Evolutionary conservation across 2,329 filamentous ascomycete species (phyloP).

Genomic region (Nothomitra cinnamomea): DNA sequence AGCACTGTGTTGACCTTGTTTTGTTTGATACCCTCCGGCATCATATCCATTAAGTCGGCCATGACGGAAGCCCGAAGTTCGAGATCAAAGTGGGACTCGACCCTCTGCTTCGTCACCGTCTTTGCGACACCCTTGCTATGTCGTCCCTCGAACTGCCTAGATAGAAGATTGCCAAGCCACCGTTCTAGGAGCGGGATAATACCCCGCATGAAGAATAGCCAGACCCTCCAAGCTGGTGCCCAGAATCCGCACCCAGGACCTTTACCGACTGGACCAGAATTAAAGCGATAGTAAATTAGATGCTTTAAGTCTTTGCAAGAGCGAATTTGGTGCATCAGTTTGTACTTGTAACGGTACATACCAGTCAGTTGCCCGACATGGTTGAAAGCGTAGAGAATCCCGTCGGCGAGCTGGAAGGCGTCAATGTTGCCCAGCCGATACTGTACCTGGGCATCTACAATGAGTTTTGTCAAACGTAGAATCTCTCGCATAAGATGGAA

Average conservation of each 20-base stretch:
- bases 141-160: conserved; percentile 92
- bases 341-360: conserved; percentile 99
- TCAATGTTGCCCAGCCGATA: conserved; percentile 96
- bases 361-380: conserved; percentile 95
- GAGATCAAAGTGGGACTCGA: conserved; percentile 95
- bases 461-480: conserved; percentile 83
- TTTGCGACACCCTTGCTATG: conserved; percentile 98
- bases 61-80: conserved; percentile 96
- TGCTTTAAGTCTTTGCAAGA: conserved; percentile 99
- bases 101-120: conserved; percentile 96
- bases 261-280: conserved; percentile 90
- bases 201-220: conserved; percentile 98
- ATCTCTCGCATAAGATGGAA: conserved; percentile 99
- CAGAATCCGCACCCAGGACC: conserved; percentile 97
- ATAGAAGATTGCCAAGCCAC: conserved; percentile 93
- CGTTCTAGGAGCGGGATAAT: conserved; percentile 93
- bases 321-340: conserved; percentile 98
- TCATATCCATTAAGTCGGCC: conserved; percentile 99
- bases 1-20: conserved; percentile 98
- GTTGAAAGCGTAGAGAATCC: conserved; percentile 98
- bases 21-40: conserved; percentile 98
- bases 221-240: conserved; percentile 96
- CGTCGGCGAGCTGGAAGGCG: conserved; percentile 94
- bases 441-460: conserved; percentile 96
- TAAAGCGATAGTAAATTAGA: conserved; percentile 97